Conservation (phyloP, 495 filamentous ascomycete genomes). For the Choiromyces venosus region DNA sequence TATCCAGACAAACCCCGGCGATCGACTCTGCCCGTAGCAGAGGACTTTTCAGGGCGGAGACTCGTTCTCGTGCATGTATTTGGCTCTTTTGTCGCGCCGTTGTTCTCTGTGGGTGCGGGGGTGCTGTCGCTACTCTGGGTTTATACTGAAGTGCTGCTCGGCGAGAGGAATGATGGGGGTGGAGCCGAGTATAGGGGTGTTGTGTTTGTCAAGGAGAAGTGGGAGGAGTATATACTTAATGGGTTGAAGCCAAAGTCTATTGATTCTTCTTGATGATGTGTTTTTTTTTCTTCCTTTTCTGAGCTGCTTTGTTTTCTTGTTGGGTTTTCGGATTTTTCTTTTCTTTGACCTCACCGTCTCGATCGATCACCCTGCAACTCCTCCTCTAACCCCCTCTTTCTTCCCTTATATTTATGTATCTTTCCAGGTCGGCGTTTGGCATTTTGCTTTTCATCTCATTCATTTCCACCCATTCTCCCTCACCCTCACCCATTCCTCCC, state of each 20-base stretch:
- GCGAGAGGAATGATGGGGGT: conserved; percentile 31
- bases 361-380: not conserved
- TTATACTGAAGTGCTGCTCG: conserved; percentile 38
- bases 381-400: no score
- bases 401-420: not conserved
- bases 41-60: conserved; percentile 26
- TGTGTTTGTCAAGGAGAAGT: conserved; percentile 33
- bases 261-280: conserved; percentile 22
- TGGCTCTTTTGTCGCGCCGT: conserved; percentile 24
- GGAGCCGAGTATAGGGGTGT: conserved; percentile 34
- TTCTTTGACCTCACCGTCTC: not conserved
- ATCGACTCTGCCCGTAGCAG: conserved; percentile 14
- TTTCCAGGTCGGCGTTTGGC: not conserved
- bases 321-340: not conserved
- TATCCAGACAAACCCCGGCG: conserved; percentile 18
- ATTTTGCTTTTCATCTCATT: not conserved
- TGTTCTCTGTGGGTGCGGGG: conserved; percentile 11
- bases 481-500: no score
- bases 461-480: no score
- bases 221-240: conserved; percentile 30
- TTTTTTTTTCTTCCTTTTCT: conserved; percentile 8
- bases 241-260: conserved; percentile 31
- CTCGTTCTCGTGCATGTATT: conserved; percentile 35
- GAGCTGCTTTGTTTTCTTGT: not conserved
- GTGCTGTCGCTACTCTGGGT: conserved; percentile 36